Conservation (phyloP, 1,284 basidiomycete genomes). For the Leccinum ambiguum region DNA sequence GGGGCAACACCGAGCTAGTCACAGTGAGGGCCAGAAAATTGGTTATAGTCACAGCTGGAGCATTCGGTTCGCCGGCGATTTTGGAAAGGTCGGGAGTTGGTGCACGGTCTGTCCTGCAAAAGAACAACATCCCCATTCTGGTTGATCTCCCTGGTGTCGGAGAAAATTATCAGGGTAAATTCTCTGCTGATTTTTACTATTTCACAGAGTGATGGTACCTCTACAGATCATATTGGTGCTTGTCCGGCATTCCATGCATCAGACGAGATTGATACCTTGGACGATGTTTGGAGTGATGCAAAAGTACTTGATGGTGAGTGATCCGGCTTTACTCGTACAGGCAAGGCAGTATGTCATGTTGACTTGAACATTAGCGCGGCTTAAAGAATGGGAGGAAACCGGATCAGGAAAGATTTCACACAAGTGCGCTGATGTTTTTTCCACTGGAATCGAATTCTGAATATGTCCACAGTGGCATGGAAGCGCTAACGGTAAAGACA, state of each 20-base stretch:
- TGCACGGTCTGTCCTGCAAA: no score
- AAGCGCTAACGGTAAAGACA: conserved; percentile 25
- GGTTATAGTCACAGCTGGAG: conserved; percentile 49
- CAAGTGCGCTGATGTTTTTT: background rate
- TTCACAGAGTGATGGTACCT: background rate
- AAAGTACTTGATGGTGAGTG: background rate
- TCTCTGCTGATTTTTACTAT: background rate
- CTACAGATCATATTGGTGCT: background rate
- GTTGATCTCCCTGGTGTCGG: no score
- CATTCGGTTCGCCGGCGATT: conserved; percentile 56
- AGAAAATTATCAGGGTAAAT: conserved; percentile 36
- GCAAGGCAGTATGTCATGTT: background rate
- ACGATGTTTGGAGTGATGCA: background rate
- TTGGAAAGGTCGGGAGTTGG: conserved; percentile 52
- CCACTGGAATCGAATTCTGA: background rate
- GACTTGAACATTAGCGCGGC: background rate
- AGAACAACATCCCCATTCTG: no score
- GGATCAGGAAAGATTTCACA: conserved; percentile 2
- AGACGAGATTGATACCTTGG: background rate
- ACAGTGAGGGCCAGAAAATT: conserved; percentile 41
- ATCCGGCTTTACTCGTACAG: background rate
- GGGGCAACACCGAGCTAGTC: conserved; percentile 17
- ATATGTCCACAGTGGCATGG: conserved; percentile 33
- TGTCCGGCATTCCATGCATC: background rate
- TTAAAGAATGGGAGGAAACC: background rate